phyloP scores from a whole-genome alignment of 2,329 filamentous ascomycete species.

The Fusarium pininemorale region DNA sequence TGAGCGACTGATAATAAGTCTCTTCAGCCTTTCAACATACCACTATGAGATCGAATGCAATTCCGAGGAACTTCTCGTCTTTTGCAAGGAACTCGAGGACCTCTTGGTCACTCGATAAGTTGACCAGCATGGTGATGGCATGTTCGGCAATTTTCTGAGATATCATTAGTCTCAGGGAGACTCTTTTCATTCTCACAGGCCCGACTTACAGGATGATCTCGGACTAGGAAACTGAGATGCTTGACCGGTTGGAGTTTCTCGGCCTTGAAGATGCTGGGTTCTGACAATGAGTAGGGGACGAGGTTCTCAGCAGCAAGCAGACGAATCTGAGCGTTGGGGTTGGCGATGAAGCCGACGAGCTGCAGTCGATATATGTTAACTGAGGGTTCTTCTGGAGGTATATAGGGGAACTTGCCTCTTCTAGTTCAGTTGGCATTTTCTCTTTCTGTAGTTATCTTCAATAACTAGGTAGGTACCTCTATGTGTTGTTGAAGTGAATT shows the following conservation, averaged over 20 bases:
- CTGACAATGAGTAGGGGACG: slow-evolving; percentile 78
- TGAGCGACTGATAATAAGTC: neutral
- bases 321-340: slow-evolving; percentile 90
- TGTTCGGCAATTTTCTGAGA: slow-evolving; percentile 88
- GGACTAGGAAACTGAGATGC: slow-evolving; percentile 86
- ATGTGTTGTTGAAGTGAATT: slow-evolving; percentile 16
- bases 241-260: slow-evolving; percentile 81
- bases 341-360: slow-evolving; percentile 93
- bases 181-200: too few relatives aligned
- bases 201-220: slow-evolving; percentile 78
- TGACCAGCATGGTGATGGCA: slow-evolving; percentile 89
- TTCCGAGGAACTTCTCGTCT: slow-evolving; percentile 84
- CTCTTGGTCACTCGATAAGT: slow-evolving; percentile 80
- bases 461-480: neutral
- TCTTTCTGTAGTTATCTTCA: neutral
- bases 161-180: slow-evolving; percentile 1
- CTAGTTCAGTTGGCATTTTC: slow-evolving; percentile 77
- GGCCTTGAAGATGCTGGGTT: slow-evolving; percentile 85
- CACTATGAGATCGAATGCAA: slow-evolving; percentile 77
- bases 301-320: slow-evolving; percentile 87
- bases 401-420: slow-evolving; percentile 62
- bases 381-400: fast-evolving
- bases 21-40: slow-evolving; percentile 56
- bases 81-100: slow-evolving; percentile 76
- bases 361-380: slow-evolving; percentile 49